Percentiles rank a stretch among this genome's conserved stretches.
Conservation (phyloP, 352 stramenopile species). For the Phytophthora hybrid region DNA sequence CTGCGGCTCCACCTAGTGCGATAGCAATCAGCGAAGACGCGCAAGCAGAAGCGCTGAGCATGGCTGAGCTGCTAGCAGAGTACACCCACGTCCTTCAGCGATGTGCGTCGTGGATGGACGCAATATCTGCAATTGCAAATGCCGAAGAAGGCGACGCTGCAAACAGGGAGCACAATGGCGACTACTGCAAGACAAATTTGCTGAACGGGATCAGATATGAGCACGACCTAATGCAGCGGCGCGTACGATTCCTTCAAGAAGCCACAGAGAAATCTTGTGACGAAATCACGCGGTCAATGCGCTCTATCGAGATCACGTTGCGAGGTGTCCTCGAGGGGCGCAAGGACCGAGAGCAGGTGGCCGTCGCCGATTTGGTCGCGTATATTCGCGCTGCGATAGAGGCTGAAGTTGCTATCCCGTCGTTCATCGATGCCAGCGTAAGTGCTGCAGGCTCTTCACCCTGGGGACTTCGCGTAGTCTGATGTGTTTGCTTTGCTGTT, state of each 20-base stretch:
- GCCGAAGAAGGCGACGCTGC: constrained; percentile 6
- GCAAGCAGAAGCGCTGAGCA: constrained; percentile 38
- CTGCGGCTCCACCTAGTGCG: constrained; percentile 25
- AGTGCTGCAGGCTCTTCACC: constrained; percentile 3
- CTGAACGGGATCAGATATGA: constrained; percentile 70
- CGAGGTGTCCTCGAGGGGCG: constrained; percentile 50
- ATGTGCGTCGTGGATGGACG: constrained; percentile 51
- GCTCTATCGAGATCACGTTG: constrained; percentile 60
- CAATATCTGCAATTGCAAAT: constrained; percentile 29
- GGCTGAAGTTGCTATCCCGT: constrained; percentile 64
- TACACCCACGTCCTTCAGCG: constrained; percentile 59
- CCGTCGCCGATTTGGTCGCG: constrained; percentile 55
- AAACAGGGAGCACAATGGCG: constrained; percentile 11
- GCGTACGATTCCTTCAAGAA: constrained; percentile 62
- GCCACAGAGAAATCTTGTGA: constrained; percentile 52
- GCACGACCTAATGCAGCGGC: constrained; percentile 56
- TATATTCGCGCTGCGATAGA: constrained; percentile 67
- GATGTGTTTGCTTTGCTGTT: constrained; percentile 2
- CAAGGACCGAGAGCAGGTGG: constrained; percentile 53
- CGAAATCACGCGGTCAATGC: constrained; percentile 54
- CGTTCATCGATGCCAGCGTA: constrained; percentile 70
- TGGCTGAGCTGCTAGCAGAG: constrained; percentile 52
- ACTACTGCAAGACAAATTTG: constrained; percentile 59
- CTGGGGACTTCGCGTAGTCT: neutral
- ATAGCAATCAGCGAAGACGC: constrained; percentile 26